Base-by-base conservation (phyloP, 2,329 filamentous ascomycete species). In the Dactylellina cionopaga region DNA sequence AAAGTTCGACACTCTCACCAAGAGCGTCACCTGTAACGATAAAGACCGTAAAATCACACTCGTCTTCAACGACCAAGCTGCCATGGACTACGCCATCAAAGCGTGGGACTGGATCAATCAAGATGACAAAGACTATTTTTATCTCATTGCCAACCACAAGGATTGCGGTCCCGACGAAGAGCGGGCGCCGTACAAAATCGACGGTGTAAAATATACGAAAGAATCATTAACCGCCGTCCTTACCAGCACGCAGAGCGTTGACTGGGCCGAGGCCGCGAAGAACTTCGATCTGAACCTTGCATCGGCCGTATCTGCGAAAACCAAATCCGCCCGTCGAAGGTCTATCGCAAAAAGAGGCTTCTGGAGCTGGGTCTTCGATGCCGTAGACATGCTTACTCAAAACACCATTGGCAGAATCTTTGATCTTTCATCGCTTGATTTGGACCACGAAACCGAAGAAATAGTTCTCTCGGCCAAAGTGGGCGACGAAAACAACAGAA, bases 111-210 rank as follows among this genome's bases (percentile, higher is more conserved):
- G 75, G 58, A 76, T 80, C 49, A 79, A 79, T 63, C 76, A 78
- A 39, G 74, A 75, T 1, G 69, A 75, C 1, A 74, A 77, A 33
- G 68, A 75, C 15, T 58, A 76, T 13, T 80, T 79, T 44, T 63
- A 79, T 25, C 43, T 80, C 27, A 78, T 80, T 58, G 75, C 78
- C 4, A 80, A 80, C 54, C 77, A 79, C 60, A 76, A 76, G 43
- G 76, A 76, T 2, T 80, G 79, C n/a, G n/a, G n/a, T n/a, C n/a
- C n/a, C n/a, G n/a, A n/a, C n/a, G n/a, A n/a, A n/a, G n/a, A n/a
- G n/a, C 59, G 77, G 77, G 76, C 77, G 43, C 74, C 77, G n/a
- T 80, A 79, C 39, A 43, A 25, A 24, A 39, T 65, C 37, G 39
- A 29, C 37, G 39, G 55, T 19, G 60, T 65, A 9, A n/a, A 65